phyloP scores from a whole-genome alignment of 768 basidiomycete species.

The Mycena galopus region DNA sequence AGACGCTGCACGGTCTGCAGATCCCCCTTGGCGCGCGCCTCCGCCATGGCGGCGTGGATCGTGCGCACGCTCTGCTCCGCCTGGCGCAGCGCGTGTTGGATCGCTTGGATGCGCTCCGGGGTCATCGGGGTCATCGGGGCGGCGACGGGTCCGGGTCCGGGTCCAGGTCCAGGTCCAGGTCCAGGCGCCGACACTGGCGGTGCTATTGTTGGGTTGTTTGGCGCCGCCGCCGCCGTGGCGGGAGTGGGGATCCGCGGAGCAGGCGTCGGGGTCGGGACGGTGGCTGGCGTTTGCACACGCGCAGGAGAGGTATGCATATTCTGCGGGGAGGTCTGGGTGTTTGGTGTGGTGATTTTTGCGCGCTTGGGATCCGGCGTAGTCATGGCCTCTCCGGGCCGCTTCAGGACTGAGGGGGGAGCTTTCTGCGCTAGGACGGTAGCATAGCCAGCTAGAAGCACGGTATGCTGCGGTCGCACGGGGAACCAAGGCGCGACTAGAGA shows the following conservation, averaged over 20 bases:
- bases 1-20: neutral
- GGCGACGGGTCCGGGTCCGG: neutral
- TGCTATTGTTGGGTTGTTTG: neutral
- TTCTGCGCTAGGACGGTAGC: slow-evolving; percentile 50
- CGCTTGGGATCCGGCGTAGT: slow-evolving; percentile 62
- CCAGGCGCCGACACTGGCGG: slow-evolving; percentile 5
- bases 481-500: slow-evolving; percentile 69
- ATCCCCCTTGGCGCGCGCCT: slow-evolving; percentile 28
- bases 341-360: slow-evolving; percentile 47
- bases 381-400: slow-evolving; percentile 59
- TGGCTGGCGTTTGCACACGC: slow-evolving; percentile 37
- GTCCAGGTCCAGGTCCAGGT: neutral
- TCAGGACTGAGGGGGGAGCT: slow-evolving; percentile 47
- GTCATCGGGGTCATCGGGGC: neutral
- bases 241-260: slow-evolving; percentile 27
- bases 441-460: slow-evolving; percentile 63
- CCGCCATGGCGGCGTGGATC: slow-evolving; percentile 1
- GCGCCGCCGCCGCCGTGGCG: neutral
- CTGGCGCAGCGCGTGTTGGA: slow-evolving; percentile 10
- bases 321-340: slow-evolving; percentile 37
- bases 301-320: slow-evolving; percentile 37
- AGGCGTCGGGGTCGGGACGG: slow-evolving; percentile 40
- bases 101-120: slow-evolving; percentile 8
- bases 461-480: slow-evolving; percentile 58
- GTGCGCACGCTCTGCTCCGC: slow-evolving; percentile 8